Evolutionary conservation across 345 rosid genomes (phyloP).

Genomic region (Mallotus nudiflorus): DNA sequence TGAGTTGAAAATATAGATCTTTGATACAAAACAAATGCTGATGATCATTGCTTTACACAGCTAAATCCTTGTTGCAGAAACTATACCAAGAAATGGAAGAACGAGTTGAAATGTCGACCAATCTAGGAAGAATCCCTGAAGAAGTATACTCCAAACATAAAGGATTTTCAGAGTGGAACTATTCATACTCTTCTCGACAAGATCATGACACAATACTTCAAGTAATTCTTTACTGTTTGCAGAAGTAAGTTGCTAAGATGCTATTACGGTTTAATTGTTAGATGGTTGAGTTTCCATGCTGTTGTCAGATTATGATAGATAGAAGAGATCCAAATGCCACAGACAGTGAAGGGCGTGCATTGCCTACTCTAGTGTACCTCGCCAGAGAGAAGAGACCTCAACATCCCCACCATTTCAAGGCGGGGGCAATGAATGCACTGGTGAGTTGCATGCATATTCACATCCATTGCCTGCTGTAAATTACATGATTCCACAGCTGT

Average conservation of each 20-base stretch:
- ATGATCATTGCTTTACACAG: too few relatives aligned
- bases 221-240: conserved; percentile 17
- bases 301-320: conserved; percentile 20
- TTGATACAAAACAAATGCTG: too few relatives aligned
- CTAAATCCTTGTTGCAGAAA: conserved; percentile 23
- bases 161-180: conserved; percentile 38
- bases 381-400: conserved; percentile 51
- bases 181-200: conserved; percentile 10
- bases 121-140: conserved; percentile 27
- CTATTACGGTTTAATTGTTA: too few relatives aligned
- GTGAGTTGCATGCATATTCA: conserved; percentile 13
- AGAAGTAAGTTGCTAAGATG: too few relatives aligned
- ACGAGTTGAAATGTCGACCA: conserved; percentile 22
- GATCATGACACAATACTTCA: conserved; percentile 45
- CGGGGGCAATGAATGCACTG: conserved; percentile 50
- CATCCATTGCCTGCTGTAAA: not conserved
- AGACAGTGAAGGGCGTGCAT: conserved; percentile 36
- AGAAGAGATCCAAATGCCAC: conserved; percentile 24
- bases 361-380: conserved; percentile 48
- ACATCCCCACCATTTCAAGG: conserved; percentile 46
- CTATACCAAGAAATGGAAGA: conserved; percentile 33
- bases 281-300: not conserved
- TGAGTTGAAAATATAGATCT: too few relatives aligned
- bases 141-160: conserved; percentile 14
- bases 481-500: too few relatives aligned